Percentiles rank a stretch among this genome's conserved stretches.
phyloP scores from a whole-genome alignment of 73 alveolate species.

The Tetrahymena thermophila region DNA sequence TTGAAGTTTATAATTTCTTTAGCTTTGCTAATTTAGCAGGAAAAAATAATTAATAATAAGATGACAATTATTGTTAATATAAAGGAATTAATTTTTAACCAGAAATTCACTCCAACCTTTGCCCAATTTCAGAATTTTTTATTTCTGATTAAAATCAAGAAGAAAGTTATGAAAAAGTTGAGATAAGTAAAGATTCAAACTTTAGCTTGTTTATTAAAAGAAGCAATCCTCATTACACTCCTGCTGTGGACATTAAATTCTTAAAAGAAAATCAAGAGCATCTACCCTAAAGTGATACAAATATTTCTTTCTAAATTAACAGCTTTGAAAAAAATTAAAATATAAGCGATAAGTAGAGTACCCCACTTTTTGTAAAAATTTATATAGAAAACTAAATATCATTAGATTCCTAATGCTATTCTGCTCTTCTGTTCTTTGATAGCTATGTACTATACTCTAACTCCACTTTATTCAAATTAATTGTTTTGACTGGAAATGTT shows the following conservation, averaged over 20 bases:
- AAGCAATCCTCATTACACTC: not conserved
- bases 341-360: too few relatives aligned
- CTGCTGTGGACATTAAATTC: not conserved
- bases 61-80: not conserved
- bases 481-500: not conserved
- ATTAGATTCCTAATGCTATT: not conserved
- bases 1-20: not conserved
- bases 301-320: not conserved
- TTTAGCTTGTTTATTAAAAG: not conserved
- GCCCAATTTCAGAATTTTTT: not conserved
- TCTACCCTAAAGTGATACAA: not conserved
- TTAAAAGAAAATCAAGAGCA: not conserved
- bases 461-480: not conserved
- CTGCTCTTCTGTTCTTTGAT: not conserved
- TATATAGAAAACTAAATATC: not conserved
- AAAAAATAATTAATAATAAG: too few relatives aligned
- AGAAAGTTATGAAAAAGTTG: not conserved
- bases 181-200: not conserved
- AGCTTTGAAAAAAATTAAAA: not conserved
- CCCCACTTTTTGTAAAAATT: not conserved
- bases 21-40: not conserved
- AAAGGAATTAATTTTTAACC: not conserved
- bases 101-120: not conserved
- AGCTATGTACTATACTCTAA: not conserved
- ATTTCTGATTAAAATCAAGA: not conserved